A percentile compares a stretch with the other conserved stretches of the same genome.
These are phyloP conservation scores for Starmera caribaea DNA, from an alignment of 805 yeast genomes.

Conservation along the genomic window DNA sequence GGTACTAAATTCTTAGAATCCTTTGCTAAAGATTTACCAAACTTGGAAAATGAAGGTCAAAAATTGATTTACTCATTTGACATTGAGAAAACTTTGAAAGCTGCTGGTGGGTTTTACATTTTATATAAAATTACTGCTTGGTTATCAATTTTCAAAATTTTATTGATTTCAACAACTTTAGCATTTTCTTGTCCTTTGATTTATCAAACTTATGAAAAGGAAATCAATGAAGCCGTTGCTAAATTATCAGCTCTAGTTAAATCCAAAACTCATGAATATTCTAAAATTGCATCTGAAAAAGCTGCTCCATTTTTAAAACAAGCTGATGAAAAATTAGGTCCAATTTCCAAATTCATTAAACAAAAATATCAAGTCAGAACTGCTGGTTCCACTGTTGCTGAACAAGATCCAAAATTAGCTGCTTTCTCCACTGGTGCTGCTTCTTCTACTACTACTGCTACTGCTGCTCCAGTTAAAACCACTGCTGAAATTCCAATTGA, in stretches of 20 bases:
- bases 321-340: slow-evolving; percentile 52
- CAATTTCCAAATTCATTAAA: slow-evolving; percentile 51
- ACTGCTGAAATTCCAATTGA: slow-evolving; percentile 44
- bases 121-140: slow-evolving; percentile 65
- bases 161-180: slow-evolving; percentile 44
- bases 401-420: slow-evolving; percentile 3
- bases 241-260: slow-evolving; percentile 35
- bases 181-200: slow-evolving; percentile 70
- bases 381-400: slow-evolving; percentile 56
- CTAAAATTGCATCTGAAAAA: slow-evolving; percentile 43
- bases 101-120: slow-evolving; percentile 57
- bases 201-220: slow-evolving; percentile 65
- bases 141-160: slow-evolving; percentile 63
- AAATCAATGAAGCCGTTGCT: slow-evolving; percentile 59
- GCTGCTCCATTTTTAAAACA: slow-evolving; percentile 49
- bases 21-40: slow-evolving; percentile 35
- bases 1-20: slow-evolving; percentile 33
- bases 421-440: slow-evolving; percentile 25
- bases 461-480: slow-evolving; percentile 22
- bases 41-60: slow-evolving; percentile 43
- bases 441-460: slow-evolving; percentile 56
- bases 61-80: slow-evolving; percentile 57
- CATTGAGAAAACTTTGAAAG: slow-evolving; percentile 62
- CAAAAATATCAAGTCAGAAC: slow-evolving; percentile 50
- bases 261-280: slow-evolving; percentile 36